Base-by-base conservation (phyloP, 106 monocot genomes). In the Acorus gramineus region DNA sequence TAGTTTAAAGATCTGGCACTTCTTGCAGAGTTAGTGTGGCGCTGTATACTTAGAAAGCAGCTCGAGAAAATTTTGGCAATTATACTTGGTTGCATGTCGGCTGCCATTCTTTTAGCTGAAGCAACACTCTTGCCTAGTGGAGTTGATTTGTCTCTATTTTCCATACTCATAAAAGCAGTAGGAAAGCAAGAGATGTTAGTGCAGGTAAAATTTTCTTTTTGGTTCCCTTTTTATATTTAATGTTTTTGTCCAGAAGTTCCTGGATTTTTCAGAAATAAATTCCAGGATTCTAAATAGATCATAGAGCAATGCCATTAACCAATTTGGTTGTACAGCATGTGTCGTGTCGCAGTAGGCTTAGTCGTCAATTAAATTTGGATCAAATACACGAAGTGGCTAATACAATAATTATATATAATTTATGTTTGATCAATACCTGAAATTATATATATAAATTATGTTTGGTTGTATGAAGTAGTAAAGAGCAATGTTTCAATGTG, bases 41-140 rank as follows among this genome's bases (percentile, higher is more conserved):
- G 82, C 44, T 90, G 95, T 73, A 82, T 96, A 49, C 62, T 96
- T 28, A 77, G 77, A 57, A 85, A 84, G 43, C 95, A 90, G 67
- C 74, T 90, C 49, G 71, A 90, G 66, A 90, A 90, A 68, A 46
- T 71, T 42, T 72, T 72, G 46, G 90, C 95, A 49, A 60, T 87
- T 8, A 13, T 85, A 4, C 82, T 96, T 62, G 90, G 85, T 64
- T 82, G 76, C 59, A 96, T 96, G 71, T 96, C 95, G 52, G 85
- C 58, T 71, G 95, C 95, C 12, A 96, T 96, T 72, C 84, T 96
- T n/a, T 76, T 96, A 80, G 95, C 95, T 49, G 95, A 96, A 59
- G 95, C 95, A 11, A 96, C 95, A 52, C 57, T 96, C 7, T 77
- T 96, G 61, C 95, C 90, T 7, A 90, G 82, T 71, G 81, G 83